phyloP scores from a whole-genome alignment of 306 rosid species.

The Vigna reflexopilosa region DNA sequence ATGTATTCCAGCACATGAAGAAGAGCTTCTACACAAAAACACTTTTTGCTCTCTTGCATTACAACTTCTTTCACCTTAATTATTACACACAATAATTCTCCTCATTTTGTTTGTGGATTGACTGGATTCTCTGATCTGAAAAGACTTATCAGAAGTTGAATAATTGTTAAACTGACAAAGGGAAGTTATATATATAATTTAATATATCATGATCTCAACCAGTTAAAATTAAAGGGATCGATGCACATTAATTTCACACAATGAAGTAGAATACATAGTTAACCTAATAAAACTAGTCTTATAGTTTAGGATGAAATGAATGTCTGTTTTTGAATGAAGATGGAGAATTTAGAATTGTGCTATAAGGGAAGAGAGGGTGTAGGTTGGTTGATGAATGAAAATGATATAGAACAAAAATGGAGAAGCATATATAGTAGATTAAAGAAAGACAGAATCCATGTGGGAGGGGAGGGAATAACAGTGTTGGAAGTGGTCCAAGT shows the following conservation, averaged over 20 bases:
- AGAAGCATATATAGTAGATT: slow-evolving; percentile 13
- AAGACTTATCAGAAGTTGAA: not conserved
- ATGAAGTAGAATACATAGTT: too few species aligned
- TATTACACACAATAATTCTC: slow-evolving; percentile 26
- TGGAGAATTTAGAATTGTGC: too few species aligned
- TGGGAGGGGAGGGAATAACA: slow-evolving; percentile 57
- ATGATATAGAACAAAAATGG: slow-evolving; percentile 35
- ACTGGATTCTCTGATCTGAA: slow-evolving; percentile 21
- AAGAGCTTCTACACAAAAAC: not conserved
- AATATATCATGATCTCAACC: not conserved
- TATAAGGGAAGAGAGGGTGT: not conserved
- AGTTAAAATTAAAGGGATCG: not conserved
- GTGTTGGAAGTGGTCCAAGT: slow-evolving; percentile 61
- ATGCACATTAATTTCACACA: too few species aligned
- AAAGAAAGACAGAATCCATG: slow-evolving; percentile 53
- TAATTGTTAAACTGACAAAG: not conserved
- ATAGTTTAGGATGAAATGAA: not conserved
- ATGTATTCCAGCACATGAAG: slow-evolving; percentile 45
- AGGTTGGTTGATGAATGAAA: not conserved
- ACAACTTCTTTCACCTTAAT: slow-evolving; percentile 36
- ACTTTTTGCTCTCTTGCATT: slow-evolving; percentile 26
- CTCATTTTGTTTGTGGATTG: not conserved
- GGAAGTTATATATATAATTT: not conserved
- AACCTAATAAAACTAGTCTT: too few species aligned
- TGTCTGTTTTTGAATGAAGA: too few species aligned